Percentiles rank a stretch among this genome's conserved stretches.
phyloP scores from a whole-genome alignment of 116 monocot species.

The Trichopus zeylanicus region DNA sequence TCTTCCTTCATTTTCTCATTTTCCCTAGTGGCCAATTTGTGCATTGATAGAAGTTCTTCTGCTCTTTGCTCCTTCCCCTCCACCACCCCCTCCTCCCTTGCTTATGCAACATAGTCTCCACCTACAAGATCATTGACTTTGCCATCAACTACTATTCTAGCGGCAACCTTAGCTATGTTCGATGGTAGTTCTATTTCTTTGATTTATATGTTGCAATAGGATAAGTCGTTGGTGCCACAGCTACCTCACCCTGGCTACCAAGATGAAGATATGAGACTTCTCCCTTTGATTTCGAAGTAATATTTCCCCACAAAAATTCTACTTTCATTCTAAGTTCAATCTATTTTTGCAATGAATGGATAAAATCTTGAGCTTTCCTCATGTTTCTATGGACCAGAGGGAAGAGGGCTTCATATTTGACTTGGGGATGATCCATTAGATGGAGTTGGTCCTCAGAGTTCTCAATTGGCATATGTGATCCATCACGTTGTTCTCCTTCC shows the following conservation, averaged over 20 bases:
- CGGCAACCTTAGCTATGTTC: too few species aligned
- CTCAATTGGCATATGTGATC: slow-evolving; percentile 89
- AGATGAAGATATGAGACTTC: slow-evolving; percentile 66
- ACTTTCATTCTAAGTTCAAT: too few species aligned
- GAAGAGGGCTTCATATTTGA: slow-evolving; percentile 58
- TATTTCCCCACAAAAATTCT: not conserved
- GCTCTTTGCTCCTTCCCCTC: too few species aligned
- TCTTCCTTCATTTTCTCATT: too few species aligned
- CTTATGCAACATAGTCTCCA: too few species aligned
- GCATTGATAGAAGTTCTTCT: too few species aligned
- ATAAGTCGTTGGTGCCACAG: slow-evolving; percentile 62
- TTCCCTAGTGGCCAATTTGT: too few species aligned
- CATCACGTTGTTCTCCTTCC: slow-evolving; percentile 81
- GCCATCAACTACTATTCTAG: too few species aligned
- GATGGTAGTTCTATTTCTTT: too few species aligned
- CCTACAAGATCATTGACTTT: too few species aligned
- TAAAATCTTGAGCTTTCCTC: too few species aligned
- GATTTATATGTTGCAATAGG: slow-evolving; percentile 18
- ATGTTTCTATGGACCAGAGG: slow-evolving; percentile 12
- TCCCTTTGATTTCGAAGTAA: slow-evolving; percentile 48
- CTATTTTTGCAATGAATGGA: not conserved
- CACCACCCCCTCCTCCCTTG: too few species aligned
- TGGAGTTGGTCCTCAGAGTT: slow-evolving; percentile 69
- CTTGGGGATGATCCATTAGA: slow-evolving; percentile 46
- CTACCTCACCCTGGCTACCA: slow-evolving; percentile 82